Percentiles rank a stretch among this genome's conserved stretches.
Evolutionary conservation across 352 stramenopile species (phyloP).

Genomic region (Pythium guiyangense): DNA sequence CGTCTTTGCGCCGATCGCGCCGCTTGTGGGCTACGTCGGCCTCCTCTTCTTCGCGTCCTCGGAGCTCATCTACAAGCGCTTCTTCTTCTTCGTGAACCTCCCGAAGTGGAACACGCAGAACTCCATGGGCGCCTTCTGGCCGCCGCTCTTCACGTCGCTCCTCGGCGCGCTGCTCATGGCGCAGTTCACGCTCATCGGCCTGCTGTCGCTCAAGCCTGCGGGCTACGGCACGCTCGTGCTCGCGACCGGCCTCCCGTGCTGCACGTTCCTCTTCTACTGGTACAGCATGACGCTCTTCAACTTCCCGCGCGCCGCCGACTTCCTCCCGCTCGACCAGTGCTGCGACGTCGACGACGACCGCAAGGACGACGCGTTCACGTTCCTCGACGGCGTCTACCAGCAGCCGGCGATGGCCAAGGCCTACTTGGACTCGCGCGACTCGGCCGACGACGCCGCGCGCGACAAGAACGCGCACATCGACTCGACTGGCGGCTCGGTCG

Average conservation of each 20-base stretch:
- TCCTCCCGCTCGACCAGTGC: conserved; percentile 59
- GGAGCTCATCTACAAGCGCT: conserved; percentile 66
- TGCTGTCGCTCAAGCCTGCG: conserved; percentile 63
- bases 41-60: conserved; percentile 63
- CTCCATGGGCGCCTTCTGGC: conserved; percentile 64
- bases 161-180: conserved; percentile 55
- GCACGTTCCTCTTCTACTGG: conserved; percentile 62
- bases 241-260: conserved; percentile 35
- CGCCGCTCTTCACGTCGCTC: conserved; percentile 61
- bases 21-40: conserved; percentile 56
- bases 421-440: conserved; percentile 5
- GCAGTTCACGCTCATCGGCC: conserved; percentile 57
- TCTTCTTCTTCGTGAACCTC: conserved; percentile 64
- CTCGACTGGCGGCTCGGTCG: conserved; percentile 21
- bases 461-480: conserved; percentile 16
- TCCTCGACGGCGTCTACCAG: conserved; percentile 64
- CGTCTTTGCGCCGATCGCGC: conserved; percentile 70
- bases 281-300: conserved; percentile 51
- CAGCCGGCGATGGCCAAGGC: conserved; percentile 55
- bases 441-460: neutral
- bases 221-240: conserved; percentile 38
- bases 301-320: conserved; percentile 38
- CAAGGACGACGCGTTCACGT: conserved; percentile 46
- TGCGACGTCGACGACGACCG: conserved; percentile 56
- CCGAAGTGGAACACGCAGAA: conserved; percentile 50